phyloP scores from a whole-genome alignment of 176 grass and related monocot species.

The Thalia dealbata region DNA sequence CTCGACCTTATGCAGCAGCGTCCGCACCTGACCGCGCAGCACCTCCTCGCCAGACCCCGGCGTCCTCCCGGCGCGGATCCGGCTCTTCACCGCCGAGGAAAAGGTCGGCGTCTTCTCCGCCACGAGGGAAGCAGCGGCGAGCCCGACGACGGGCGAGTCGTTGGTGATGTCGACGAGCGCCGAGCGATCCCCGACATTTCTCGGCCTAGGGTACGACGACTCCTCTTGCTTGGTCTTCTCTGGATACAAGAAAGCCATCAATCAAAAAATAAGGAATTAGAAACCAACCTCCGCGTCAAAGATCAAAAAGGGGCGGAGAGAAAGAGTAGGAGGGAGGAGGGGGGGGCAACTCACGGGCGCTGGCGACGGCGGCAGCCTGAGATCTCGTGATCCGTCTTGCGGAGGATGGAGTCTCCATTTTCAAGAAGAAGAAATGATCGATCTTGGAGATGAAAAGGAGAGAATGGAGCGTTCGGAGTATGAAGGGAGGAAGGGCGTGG shows the following conservation, averaged over 20 bases:
- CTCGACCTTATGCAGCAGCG: conserved; percentile 69
- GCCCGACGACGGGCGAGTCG: conserved; percentile 80
- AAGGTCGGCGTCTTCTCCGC: conserved; percentile 30
- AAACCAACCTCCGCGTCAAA: background rate
- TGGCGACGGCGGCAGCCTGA: conserved; percentile 20
- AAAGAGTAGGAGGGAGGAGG: no score
- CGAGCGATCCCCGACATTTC: conserved; percentile 27
- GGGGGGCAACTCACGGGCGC: conserved; percentile 14
- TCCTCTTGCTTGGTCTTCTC: conserved; percentile 23
- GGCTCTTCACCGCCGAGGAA: conserved; percentile 29
- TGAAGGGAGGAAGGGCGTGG: background rate
- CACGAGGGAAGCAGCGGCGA: conserved; percentile 33
- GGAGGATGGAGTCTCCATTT: conserved; percentile 61
- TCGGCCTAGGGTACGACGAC: conserved; percentile 6
- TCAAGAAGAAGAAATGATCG: background rate
- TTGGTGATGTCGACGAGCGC: conserved; percentile 86
- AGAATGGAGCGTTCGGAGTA: background rate
- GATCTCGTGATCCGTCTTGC: conserved; percentile 40
- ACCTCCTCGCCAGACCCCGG: conserved; percentile 72
- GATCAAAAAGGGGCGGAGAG: no score
- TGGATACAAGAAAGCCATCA: background rate
- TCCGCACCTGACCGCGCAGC: conserved; percentile 76
- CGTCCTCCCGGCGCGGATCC: conserved; percentile 23
- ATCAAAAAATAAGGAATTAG: background rate
- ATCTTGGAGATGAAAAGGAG: background rate